These are phyloP conservation scores for Triticum aestivum DNA, from an alignment of 176 grass and related monocot species.

Conservation along the genomic window IWGSC_CS_RefSeq_v2.1 NC_057811.1:184739891-184740390, in stretches of 20 bases:
- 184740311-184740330: constrained; percentile 47
- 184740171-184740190: constrained; percentile 78
- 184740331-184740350: background rate
- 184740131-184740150: constrained; percentile 75
- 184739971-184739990: constrained; percentile 94
- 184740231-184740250: constrained; percentile 85
- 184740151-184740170: constrained; percentile 58
- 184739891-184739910: constrained; percentile 3
- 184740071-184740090: constrained; percentile 63
- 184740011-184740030: constrained; percentile 79
- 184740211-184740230: constrained; percentile 72
- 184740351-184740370: constrained; percentile 11
- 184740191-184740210: constrained; percentile 53
- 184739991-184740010: constrained; percentile 46
- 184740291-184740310: constrained; percentile 76
- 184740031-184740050: constrained; percentile 68
- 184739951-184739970: constrained; percentile 66
- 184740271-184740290: constrained; percentile 80
- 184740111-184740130: constrained; percentile 72
- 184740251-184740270: constrained; percentile 69
- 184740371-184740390: background rate
- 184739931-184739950: constrained; percentile 85
- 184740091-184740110: constrained; percentile 86
- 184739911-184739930: constrained; percentile 32
- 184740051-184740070: constrained; percentile 55